Evolutionary conservation across 306 rosid genomes (phyloP), one percentile per base, ranked within the genome.

Genomic region (Malus sylvestris): DNA sequence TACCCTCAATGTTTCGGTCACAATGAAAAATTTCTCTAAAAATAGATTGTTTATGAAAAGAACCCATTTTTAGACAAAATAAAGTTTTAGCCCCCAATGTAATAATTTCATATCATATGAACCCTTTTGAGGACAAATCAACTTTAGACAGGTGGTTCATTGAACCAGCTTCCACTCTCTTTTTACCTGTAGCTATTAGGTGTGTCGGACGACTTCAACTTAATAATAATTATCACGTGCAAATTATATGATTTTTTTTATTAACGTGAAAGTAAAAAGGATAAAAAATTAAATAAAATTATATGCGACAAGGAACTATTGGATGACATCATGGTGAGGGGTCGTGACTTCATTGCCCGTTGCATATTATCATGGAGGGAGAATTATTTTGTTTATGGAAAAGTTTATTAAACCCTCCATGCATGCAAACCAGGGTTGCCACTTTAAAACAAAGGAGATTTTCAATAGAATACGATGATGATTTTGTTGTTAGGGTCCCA

Each of bases 321-420:
- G 44, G 59, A 73, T 60, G 68, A 73, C 68, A 60, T 73, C 59
- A 60, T 10, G 10, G 44, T 73, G 67, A 35, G 67, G 38, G 67
- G 16, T 58, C 33, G 51, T 59, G 77, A 72, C 67, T 38, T 72
- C 76, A 72, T 35, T 5, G 2, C 19, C 76, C 55, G 23, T 72
- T 59, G 76, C 35, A 8, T 6, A 33, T 33, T 42, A 71, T 58
- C 38, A 38, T 58, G 55, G 38, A 58, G 10, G 11, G 14, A 23
- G 55, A 72, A 72, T 9, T 23, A 15, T 35, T n/a, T 72, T 72
- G 68, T 72, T 38, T 38, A 58, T 58, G 51, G 40, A 35, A 72
- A 72, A 72, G 22, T 35, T 22, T 8, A 72, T 59, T 52, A 20
- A 72, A 72, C 40, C 25, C 67, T 67, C 76, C 76, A 72, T 72